Evolutionary conservation across 441 rosid species (phyloP), one percentile per base, ranked within the genome.

Genomic region (Populus trichocarpa): DNA sequence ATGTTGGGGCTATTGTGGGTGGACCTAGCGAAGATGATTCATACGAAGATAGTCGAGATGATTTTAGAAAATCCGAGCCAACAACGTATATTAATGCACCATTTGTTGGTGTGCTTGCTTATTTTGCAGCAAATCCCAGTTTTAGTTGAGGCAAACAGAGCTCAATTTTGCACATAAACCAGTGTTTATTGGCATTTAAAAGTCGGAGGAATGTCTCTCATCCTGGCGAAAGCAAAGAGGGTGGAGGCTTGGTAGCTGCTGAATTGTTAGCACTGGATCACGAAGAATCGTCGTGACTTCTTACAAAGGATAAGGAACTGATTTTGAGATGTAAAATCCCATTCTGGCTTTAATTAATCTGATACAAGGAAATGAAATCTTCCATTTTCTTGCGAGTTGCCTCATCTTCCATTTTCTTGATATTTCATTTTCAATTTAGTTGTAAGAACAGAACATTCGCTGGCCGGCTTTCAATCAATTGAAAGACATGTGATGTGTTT

Each of bases 31-130:
- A 90, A 71, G 98, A 93, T 59, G 99, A 95, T 73, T 79, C 35
- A 0, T 95, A 88, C 50, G 89, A 76, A 1, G 99, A 95, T 65
- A 85, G 85, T 59, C 83, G 99, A 73, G 87, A 70, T 0, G 96
- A 95, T 83, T 95, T 84, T 70, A 85, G 84, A 87, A 93, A 88
- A 82, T 88, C 98, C 4, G 99, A 95, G 84, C 98, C 98, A 1
- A 93, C 99, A 1, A 95, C 99, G 6, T 93, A 95, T 69, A 95
- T 95, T 67, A 95, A 93, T 81, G 99, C 99, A 53, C 97, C 99
- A 23, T 92, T 93, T 78, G 98, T 95, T 42, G 99, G 99, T 8
- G 98, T 88, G 40, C 91, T 93, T 71, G 96, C 98, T 46, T 93
- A 88, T 75, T 90, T 95, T 80, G 94, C 94, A 3, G 98, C 96